Evolutionary conservation across 2,329 filamentous ascomycete genomes (phyloP), one percentile per base, ranked within the genome.

Genomic region (Chalaropsis thielavioides): DNA sequence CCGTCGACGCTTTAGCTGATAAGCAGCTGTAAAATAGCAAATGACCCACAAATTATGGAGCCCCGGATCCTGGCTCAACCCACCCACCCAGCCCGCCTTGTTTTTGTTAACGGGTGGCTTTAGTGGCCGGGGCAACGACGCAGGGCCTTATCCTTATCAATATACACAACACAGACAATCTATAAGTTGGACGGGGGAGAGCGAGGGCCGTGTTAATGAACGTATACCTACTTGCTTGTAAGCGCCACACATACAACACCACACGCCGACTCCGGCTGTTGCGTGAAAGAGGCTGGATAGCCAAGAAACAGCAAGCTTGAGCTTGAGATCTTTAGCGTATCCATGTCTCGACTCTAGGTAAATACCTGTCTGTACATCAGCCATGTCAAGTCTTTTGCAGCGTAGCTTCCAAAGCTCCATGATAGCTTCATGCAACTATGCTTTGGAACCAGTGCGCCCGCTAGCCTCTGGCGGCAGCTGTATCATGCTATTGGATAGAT

Each of bases 41-140:
- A 7, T 7, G 27, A 4, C 51, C 17, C 54, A 58, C n/a, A 10
- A 35, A 35, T 35, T 8, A n/a, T 58, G 27, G 24, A 51, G 19
- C 46, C 19, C 46, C 46, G 35, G 35, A 38, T 19, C 43, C 15
- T 46, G 43, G 4, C n/a, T 6, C n/a, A 5, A n/a, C 4, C 43
- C 4, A 17, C 10, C 43, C 54, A 6, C 31, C n/a, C 31, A 5
- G 51, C 31, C 51, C 24, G 24, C 54, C 40, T 43, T 19, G 35
- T 41, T 43, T 43, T 46, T 61, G 59, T 19, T 69, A 71, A 11
- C 75, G 76, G 38, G 76, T 19, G 59, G 35, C 24, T 22, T 2
- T 27, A 46, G 38, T 46, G 59, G 43, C 38, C 38, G 40, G 31
- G 43, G 59, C 43, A 43, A 61, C 59, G 38, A 38, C 7, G 17